Evolutionary conservation across 2,329 filamentous ascomycete genomes (phyloP), one percentile per base, ranked within the genome.

Genomic region (Ceratocystis lukuohia): DNA sequence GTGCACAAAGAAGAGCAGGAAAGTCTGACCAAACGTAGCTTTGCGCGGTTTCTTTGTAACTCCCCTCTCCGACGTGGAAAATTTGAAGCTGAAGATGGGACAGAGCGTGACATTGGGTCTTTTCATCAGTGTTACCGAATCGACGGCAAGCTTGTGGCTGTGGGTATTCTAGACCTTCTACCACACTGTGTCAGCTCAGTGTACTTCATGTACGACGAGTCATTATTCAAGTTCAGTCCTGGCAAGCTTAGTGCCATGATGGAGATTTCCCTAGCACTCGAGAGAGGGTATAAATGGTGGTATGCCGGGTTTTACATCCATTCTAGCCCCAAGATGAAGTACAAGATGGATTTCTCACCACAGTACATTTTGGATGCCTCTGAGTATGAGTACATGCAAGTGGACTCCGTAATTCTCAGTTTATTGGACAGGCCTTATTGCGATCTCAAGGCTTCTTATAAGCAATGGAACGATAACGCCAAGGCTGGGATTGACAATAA

Each of bases 251-350:
- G 87, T 45, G 89, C 89, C 1, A 74, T 93, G 69, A 78, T 86
- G 69, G 89, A 94, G 74, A 88, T 89, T 68, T 79, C 84, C 0
- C 74, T 94, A 33, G 87, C 89, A 0, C 76, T 80, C 2, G 88
- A 93, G 71, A 79, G 78, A 5, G 86, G 83, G 0, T 91, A 92
- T 71, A 77, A 81, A 56, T 91, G 84, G 79, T 94, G 90, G 82
- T 94, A 93, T 75, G 87, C 81, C 5, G 86, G 89, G 5, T 93
- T 85, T 74, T 94, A 93, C 71, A 93, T 94, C 68, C 88, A 92
- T 73, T 84, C 78, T 65, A 93, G 89, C 71, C 80, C 82, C 65
- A 94, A 94, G 77, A 93, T 94, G 89, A 80, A 81, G 70, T 94
- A 94, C 78, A 94, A 94, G 77, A 87, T 86, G 67, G 87, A 91